Evolutionary conservation across 805 yeast genomes (phyloP), one percentile per base, ranked within the genome.

Genomic region (Lachancea sp.): DNA sequence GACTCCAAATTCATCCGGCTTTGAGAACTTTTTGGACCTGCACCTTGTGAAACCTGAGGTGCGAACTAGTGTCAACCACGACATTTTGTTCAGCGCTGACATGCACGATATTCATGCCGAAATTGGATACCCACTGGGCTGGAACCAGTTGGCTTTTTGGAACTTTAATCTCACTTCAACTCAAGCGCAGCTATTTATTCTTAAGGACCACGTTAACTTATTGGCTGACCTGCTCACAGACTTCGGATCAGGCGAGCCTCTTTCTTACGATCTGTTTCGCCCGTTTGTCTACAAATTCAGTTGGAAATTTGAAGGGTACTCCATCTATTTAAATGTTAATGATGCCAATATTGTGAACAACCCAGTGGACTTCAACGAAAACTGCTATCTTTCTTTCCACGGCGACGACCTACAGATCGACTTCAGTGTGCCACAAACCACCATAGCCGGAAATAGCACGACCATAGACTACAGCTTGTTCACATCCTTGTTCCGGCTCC

Each of bases 61-160:
- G 2, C 67, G 90, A 37, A 72, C 97, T 0, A 85, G 95, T 46
- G 90, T 93, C 1, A 93, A 91, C 53, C 99, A 93, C 60, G 95
- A 87, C 53, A 68, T 88, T 10, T 62, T 89, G 16, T 75, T 85
- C 51, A 70, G 73, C 11, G 84, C 95, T 0, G 74, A 77, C 18
- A 64, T 66, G 9, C 88, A 85, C 55, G 60, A 58, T 2, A 38
- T 89, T 5, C 63, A 67, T 9, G 79, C 82, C 1, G 75, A 75
- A 18, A 66, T 85, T 27, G 79, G 85, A 0, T 80, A 75, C 50
- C 97, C 98, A 0, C 63, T 86, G 33, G 67, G 75, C 47, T 91
- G 97, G 96, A 88, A 90, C 59, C 93, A 87, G 2, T 68, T 72
- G 41, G 79, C 85, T 8, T 64, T 64, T 0, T 93, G 96, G 96